Percentiles rank a stretch among this genome's conserved stretches.
Conservation (phyloP, 73 alveolate species). For the Symbiodinium pilosum region DNA sequence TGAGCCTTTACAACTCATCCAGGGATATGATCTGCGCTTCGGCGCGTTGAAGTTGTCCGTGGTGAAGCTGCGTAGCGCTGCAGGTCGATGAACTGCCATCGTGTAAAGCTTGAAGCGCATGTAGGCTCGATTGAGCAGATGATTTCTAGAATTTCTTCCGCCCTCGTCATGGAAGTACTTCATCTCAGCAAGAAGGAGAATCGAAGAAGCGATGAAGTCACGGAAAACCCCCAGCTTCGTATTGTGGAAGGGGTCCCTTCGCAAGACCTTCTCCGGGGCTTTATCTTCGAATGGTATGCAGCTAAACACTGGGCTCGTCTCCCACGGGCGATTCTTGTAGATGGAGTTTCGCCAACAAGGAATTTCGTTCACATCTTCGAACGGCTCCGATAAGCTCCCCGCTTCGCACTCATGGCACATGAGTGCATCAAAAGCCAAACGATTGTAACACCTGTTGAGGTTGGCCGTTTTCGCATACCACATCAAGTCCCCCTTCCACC, state of each 20-base stretch:
- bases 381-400: background rate
- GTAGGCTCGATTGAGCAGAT: background rate
- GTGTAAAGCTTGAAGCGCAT: background rate
- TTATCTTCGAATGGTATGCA: background rate
- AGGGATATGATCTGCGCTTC: background rate
- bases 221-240: conserved; percentile 3
- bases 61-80: conserved; percentile 2
- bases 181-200: background rate
- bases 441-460: background rate
- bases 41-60: background rate
- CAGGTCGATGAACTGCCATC: background rate
- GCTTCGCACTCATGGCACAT: conserved; percentile 38
- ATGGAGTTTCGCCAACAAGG: background rate
- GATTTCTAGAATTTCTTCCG: background rate
- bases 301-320: background rate
- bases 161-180: background rate
- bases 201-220: background rate
- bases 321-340: background rate
- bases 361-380: background rate
- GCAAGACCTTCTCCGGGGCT: background rate
- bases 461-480: background rate
- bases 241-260: conserved; percentile 5
- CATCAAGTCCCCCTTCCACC: conserved; percentile 20
- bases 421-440: background rate
- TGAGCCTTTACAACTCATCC: background rate